phyloP scores from a whole-genome alignment of 2,329 filamentous ascomycete genomes.

The Scytalidium sp. region DNA sequence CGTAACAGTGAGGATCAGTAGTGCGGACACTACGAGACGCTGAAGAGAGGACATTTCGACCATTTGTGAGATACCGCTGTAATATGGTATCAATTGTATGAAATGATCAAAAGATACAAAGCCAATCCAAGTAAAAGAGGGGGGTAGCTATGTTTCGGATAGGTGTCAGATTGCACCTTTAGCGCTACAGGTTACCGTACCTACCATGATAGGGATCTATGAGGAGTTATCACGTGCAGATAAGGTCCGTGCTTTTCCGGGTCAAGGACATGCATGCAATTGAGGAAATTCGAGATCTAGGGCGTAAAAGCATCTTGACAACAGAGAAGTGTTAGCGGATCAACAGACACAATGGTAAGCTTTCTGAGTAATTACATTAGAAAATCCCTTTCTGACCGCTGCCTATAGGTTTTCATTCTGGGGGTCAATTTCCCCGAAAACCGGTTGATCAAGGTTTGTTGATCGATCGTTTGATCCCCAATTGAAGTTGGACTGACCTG shows the following conservation, averaged over 20 bases:
- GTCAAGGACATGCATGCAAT: neutral
- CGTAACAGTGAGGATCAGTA: slow-evolving; percentile 73
- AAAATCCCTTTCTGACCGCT: slow-evolving; percentile 7
- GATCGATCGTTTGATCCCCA: slow-evolving; percentile 3
- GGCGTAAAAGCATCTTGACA: too few relatives aligned
- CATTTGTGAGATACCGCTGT: too few relatives aligned
- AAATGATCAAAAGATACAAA: neutral
- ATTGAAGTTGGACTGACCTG: slow-evolving; percentile 2
- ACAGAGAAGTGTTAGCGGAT: too few relatives aligned
- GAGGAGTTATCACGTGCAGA: slow-evolving; percentile 3
- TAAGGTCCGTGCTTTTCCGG: neutral
- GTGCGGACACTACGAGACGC: slow-evolving; percentile 66
- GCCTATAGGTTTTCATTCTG: slow-evolving; percentile 66
- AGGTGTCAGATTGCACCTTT: slow-evolving; percentile 23
- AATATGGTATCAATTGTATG: neutral
- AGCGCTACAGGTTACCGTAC: slow-evolving; percentile 4
- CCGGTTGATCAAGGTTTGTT: slow-evolving; percentile 75
- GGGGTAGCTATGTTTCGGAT: slow-evolving; percentile 19
- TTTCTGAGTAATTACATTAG: neutral
- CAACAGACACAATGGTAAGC: slow-evolving; percentile 22
- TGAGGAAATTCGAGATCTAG: slow-evolving; percentile 4
- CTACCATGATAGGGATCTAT: neutral
- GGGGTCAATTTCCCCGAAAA: slow-evolving; percentile 82
- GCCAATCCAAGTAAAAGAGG: neutral
- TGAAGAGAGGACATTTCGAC: slow-evolving; percentile 71